Evolutionary conservation across 345 rosid genomes (phyloP).

Genomic region (Nasturtium officinale): DNA sequence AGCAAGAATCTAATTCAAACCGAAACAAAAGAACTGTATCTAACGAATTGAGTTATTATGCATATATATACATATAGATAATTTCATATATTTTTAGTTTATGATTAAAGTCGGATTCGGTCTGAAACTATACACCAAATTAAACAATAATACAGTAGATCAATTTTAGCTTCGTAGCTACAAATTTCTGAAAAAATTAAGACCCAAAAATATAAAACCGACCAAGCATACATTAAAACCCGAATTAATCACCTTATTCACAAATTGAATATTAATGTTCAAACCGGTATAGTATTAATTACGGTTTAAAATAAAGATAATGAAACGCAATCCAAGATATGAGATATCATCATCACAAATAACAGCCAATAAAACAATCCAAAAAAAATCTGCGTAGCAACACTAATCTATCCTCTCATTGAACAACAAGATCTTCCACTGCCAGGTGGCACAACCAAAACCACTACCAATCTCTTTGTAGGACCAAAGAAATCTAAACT

Average conservation of each 20-base stretch:
- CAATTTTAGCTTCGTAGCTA: background rate
- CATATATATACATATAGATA: too few species aligned
- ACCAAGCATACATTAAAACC: background rate
- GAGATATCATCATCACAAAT: background rate
- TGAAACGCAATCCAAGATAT: conserved; percentile 18
- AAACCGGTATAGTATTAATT: background rate
- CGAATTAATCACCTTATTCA: background rate
- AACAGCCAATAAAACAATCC: conserved; percentile 6
- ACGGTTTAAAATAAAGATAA: conserved; percentile 5
- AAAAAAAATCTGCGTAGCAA: background rate
- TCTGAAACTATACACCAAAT: too few species aligned
- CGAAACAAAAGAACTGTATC: too few species aligned
- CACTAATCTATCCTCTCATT: conserved; percentile 23
- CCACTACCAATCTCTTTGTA: conserved; percentile 35
- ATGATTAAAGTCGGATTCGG: too few species aligned
- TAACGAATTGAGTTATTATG: too few species aligned
- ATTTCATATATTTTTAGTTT: too few species aligned
- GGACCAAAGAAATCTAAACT: conserved; percentile 53
- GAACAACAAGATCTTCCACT: conserved; percentile 39
- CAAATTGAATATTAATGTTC: background rate
- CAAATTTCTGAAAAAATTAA: too few species aligned
- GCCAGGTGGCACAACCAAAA: conserved; percentile 48
- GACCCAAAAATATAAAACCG: too few species aligned
- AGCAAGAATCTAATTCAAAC: too few species aligned
- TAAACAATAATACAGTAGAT: too few species aligned